Conservation (phyloP, 202 grass and related monocot genomes). For the Alloteropsis angusta region DNA sequence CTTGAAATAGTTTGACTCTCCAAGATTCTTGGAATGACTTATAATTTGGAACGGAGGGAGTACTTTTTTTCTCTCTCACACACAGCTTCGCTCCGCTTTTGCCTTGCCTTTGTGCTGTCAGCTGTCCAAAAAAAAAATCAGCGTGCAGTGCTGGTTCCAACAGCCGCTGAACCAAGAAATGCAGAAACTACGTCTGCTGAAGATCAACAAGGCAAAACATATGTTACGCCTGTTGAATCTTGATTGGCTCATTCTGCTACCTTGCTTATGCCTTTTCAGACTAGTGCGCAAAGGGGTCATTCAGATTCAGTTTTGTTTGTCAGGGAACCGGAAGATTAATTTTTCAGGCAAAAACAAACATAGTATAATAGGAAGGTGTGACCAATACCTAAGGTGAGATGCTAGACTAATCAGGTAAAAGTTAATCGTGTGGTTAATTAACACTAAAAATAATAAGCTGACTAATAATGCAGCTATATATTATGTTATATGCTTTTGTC, state of each 20-base stretch:
- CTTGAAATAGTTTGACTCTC: too few species aligned
- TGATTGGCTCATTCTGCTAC: neutral
- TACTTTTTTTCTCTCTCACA: neutral
- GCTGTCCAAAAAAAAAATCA: slow-evolving; percentile 3
- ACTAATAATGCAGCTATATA: neutral
- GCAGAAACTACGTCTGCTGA: neutral
- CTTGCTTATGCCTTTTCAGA: neutral
- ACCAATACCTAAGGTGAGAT: neutral
- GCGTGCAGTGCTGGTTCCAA: neutral
- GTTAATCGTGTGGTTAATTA: neutral
- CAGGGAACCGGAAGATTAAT: neutral
- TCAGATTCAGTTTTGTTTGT: neutral
- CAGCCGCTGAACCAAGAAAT: neutral
- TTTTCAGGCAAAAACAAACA: neutral
- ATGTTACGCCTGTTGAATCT: neutral
- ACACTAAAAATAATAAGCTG: neutral
- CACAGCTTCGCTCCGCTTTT: neutral
- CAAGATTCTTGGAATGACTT: too few species aligned
- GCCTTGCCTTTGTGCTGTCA: neutral
- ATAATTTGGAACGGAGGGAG: too few species aligned
- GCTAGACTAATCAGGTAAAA: neutral
- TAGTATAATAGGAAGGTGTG: neutral
- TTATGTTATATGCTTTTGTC: neutral
- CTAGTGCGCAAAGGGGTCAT: neutral
- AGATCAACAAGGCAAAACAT: neutral